These are phyloP conservation scores for Anastatica hierochuntica DNA, from an alignment of 345 rosid genomes.

Conservation along the genomic window DNA sequence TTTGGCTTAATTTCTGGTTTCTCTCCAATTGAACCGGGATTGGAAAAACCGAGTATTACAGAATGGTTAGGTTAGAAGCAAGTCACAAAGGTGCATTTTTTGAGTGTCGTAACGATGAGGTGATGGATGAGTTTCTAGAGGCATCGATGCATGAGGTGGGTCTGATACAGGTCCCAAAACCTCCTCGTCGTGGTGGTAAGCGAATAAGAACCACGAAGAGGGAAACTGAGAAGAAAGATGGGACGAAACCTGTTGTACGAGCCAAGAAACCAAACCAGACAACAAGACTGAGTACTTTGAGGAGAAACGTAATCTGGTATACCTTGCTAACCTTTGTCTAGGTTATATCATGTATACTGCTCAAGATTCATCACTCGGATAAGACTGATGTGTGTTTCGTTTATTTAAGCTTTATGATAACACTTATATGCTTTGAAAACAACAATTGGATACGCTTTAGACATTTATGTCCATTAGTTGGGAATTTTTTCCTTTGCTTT, in stretches of 20 bases:
- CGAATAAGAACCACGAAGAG: slow-evolving; percentile 2
- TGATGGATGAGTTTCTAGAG: slow-evolving; percentile 9
- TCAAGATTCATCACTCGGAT: not conserved
- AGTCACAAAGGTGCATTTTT: slow-evolving; percentile 16
- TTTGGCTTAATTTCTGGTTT: too few relatives aligned
- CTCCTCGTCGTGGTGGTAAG: slow-evolving; percentile 16
- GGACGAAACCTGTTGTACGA: slow-evolving; percentile 30
- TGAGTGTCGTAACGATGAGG: slow-evolving; percentile 15
- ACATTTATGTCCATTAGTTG: too few relatives aligned
- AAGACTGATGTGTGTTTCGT: not conserved
- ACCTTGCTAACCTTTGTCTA: not conserved
- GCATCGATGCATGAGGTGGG: slow-evolving; percentile 3
- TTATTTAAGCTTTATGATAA: too few relatives aligned
- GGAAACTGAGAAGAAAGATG: slow-evolving; percentile 9
- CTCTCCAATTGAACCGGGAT: too few relatives aligned
- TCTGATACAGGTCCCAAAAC: not conserved
- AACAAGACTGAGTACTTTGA: slow-evolving; percentile 64
- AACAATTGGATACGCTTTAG: too few relatives aligned
- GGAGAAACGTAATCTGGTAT: slow-evolving; percentile 79
- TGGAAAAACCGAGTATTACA: too few relatives aligned
- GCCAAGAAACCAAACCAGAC: slow-evolving; percentile 39
- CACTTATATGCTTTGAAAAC: too few relatives aligned
- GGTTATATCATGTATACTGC: too few relatives aligned
- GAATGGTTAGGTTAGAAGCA: too few relatives aligned
- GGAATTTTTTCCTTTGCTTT: too few relatives aligned